Evolutionary conservation across 257 asterid genomes (phyloP).

Genomic region (Solanum appendiculatum): DNA sequence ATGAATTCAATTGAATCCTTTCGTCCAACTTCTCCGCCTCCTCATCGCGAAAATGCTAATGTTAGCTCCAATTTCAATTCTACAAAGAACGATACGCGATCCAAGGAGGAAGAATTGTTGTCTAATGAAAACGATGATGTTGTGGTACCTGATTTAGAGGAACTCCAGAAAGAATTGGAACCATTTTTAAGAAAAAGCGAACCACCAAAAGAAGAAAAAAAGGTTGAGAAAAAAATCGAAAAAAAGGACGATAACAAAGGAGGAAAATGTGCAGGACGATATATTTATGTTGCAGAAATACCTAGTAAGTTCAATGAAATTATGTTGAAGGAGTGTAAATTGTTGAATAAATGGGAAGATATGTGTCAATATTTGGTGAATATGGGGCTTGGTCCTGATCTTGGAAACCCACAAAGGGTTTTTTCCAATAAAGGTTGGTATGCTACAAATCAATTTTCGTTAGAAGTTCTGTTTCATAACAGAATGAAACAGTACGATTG

Average conservation of each 20-base stretch:
- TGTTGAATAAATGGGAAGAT: slow-evolving; percentile 51
- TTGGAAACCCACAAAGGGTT: slow-evolving; percentile 46
- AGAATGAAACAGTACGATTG: slow-evolving; percentile 72
- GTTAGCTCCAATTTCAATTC: background rate
- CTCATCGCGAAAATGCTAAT: background rate
- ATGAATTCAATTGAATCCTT: slow-evolving; percentile 6
- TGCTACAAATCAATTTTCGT: slow-evolving; percentile 58
- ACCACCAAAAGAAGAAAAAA: background rate
- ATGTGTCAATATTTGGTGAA: slow-evolving; percentile 61
- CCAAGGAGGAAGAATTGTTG: background rate
- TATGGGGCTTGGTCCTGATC: slow-evolving; percentile 53
- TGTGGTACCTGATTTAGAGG: slow-evolving; percentile 11
- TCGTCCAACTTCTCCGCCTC: background rate
- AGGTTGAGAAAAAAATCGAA: background rate
- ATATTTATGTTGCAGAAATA: slow-evolving; percentile 53
- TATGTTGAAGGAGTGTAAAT: slow-evolving; percentile 40
- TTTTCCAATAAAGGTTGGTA: slow-evolving; percentile 57
- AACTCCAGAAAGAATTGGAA: slow-evolving; percentile 28
- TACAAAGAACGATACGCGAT: background rate
- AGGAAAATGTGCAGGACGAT: slow-evolving; percentile 35
- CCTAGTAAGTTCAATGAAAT: slow-evolving; percentile 47
- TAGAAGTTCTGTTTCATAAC: slow-evolving; percentile 65
- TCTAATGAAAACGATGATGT: background rate
- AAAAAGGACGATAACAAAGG: background rate
- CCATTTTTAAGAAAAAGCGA: slow-evolving; percentile 7